A percentile compares a stretch with the other conserved stretches of the same genome.
These are phyloP conservation scores for Furcasterigmium furcatum DNA, from an alignment of 2,329 filamentous ascomycete genomes.

Conservation along the genomic window DNA sequence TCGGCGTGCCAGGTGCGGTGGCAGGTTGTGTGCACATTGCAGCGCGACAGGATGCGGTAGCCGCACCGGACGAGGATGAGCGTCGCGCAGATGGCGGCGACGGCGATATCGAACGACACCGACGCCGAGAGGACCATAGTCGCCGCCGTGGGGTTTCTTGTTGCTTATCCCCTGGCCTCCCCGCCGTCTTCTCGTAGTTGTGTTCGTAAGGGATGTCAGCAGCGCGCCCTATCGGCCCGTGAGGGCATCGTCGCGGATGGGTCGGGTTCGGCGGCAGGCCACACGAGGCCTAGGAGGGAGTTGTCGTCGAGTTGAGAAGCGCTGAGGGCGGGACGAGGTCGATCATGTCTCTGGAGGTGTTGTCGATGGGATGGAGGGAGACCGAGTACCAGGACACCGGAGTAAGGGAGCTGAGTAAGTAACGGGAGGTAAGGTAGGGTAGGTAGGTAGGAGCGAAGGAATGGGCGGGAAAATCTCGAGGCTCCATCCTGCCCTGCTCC, in stretches of 20 bases:
- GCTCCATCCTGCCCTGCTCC: background rate
- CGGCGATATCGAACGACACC: slow-evolving; percentile 19
- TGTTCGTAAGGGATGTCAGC: background rate
- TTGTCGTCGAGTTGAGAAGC: background rate
- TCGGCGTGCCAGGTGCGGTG: slow-evolving; percentile 26
- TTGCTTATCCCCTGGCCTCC: background rate
- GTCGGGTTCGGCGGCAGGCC: background rate
- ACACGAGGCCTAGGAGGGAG: background rate
- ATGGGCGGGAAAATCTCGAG: background rate
- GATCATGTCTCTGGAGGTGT: background rate
- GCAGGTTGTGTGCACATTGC: slow-evolving; percentile 20
- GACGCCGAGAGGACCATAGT: slow-evolving; percentile 18
- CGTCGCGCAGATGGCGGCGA: slow-evolving; percentile 20
- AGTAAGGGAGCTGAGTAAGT: too few relatives aligned
- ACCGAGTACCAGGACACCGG: too few relatives aligned
- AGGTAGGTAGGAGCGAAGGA: too few relatives aligned
- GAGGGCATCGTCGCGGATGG: background rate
- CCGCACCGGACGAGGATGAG: slow-evolving; percentile 22
- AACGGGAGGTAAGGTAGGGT: too few relatives aligned
- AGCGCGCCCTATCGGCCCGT: background rate
- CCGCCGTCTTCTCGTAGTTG: too few relatives aligned
- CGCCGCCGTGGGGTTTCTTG: too few relatives aligned
- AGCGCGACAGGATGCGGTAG: slow-evolving; percentile 22
- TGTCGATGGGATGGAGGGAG: too few relatives aligned
- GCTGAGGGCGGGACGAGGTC: background rate